Conservation (phyloP, 371 early-diverging fungal genomes). For the Dinochytrium kinnereticum region DNA sequence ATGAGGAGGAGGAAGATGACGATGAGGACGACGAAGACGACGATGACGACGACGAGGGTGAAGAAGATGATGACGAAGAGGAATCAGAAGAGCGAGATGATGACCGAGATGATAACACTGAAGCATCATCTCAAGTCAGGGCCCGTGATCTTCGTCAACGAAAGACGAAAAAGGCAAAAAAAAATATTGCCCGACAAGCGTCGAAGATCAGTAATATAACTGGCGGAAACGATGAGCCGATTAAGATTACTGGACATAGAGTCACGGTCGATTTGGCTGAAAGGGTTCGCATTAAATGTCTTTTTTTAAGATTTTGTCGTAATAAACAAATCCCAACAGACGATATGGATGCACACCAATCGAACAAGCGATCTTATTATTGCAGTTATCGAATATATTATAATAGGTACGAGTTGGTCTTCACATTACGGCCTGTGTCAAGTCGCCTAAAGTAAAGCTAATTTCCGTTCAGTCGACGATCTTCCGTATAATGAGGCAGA, state of each 20-base stretch:
- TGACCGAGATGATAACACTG: background rate
- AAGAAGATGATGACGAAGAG: slow-evolving; percentile 22
- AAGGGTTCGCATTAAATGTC: slow-evolving; percentile 22
- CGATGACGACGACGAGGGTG: slow-evolving; percentile 9
- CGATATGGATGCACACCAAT: slow-evolving; percentile 47
- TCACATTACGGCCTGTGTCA: no score
- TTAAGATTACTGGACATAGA: slow-evolving; percentile 29
- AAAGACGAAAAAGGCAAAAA: slow-evolving; percentile 7
- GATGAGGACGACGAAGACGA: slow-evolving; percentile 17
- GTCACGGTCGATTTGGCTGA: slow-evolving; percentile 35
- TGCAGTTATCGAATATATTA: slow-evolving; percentile 48
- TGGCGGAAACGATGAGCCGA: background rate
- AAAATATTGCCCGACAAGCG: no score
- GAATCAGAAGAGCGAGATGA: background rate
- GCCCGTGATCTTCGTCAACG: background rate
- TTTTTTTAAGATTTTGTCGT: no score
- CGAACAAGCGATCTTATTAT: slow-evolving; percentile 37
- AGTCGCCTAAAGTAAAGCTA: no score
- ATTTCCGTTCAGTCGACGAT: no score
- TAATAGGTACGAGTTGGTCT: slow-evolving; percentile 34
- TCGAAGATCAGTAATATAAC: no score
- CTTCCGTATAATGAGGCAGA: no score
- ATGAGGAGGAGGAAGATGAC: slow-evolving; percentile 22
- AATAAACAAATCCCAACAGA: no score
- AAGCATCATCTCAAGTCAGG: background rate